phyloP scores from a whole-genome alignment of 1,139 yeast genomes.

The Debaryomyces subglobosus region DNA sequence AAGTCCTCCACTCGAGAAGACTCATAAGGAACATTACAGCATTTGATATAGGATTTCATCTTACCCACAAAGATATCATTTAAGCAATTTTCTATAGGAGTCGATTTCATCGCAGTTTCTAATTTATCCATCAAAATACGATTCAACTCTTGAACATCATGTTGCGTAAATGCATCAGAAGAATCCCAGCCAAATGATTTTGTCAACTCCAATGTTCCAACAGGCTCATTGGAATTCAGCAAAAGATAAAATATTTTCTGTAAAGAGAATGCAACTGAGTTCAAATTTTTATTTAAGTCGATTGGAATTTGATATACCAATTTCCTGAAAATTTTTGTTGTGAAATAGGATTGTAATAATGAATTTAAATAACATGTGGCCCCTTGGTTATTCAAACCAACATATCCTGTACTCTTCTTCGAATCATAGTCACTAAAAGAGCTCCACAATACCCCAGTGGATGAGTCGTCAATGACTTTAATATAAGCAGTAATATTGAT shows the following conservation, averaged over 20 bases:
- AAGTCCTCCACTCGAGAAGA: slow-evolving; percentile 91
- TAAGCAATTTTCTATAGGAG: slow-evolving; percentile 77
- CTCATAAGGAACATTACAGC: slow-evolving; percentile 94
- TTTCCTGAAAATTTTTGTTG: slow-evolving; percentile 79
- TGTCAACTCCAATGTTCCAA: slow-evolving; percentile 85
- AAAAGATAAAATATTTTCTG: slow-evolving; percentile 86
- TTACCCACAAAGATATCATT: slow-evolving; percentile 91
- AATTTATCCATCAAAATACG: slow-evolving; percentile 94
- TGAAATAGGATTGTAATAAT: slow-evolving; percentile 83
- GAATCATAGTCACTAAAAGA: slow-evolving; percentile 85
- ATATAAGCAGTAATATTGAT: slow-evolving; percentile 78
- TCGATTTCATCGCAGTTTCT: slow-evolving; percentile 90
- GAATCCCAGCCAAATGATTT: slow-evolving; percentile 97
- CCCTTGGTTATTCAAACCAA: slow-evolving; percentile 94
- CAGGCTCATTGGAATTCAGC: slow-evolving; percentile 71
- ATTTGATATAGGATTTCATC: slow-evolving; percentile 92
- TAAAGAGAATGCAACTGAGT: slow-evolving; percentile 76
- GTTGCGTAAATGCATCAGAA: slow-evolving; percentile 95
- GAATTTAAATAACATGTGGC: slow-evolving; percentile 97
- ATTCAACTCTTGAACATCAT: slow-evolving; percentile 95
- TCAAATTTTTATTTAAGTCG: slow-evolving; percentile 35
- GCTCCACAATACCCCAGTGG: slow-evolving; percentile 95
- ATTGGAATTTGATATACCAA: slow-evolving; percentile 92
- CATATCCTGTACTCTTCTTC: slow-evolving; percentile 82
- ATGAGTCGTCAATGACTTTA: slow-evolving; percentile 75